Evolutionary conservation across 768 basidiomycete species (phyloP).

Genomic region (Xerocomellus chrysenteron): DNA sequence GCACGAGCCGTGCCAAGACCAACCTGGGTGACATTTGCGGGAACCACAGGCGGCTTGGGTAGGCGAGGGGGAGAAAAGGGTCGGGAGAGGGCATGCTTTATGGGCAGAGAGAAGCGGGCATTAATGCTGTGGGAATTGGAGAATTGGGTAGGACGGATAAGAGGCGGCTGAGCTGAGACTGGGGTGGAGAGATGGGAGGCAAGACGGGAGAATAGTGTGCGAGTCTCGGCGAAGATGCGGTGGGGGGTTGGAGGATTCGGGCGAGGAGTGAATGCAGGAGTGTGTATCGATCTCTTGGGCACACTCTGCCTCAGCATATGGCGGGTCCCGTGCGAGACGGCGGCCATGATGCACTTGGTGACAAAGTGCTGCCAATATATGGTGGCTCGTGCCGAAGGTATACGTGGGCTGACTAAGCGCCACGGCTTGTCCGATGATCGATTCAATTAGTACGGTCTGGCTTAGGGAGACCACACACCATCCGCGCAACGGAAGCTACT

Average conservation of each 20-base stretch:
- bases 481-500: too few relatives aligned
- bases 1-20: slow-evolving; percentile 76
- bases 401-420: slow-evolving; percentile 23
- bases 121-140: slow-evolving; percentile 42
- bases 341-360: slow-evolving; percentile 16
- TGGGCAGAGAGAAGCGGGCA: slow-evolving; percentile 55
- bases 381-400: slow-evolving; percentile 6
- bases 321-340: slow-evolving; percentile 26
- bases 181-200: slow-evolving; percentile 51
- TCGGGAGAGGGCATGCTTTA: slow-evolving; percentile 49
- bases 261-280: slow-evolving; percentile 36
- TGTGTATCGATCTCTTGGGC: slow-evolving; percentile 45
- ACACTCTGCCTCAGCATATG: slow-evolving; percentile 26
- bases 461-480: too few relatives aligned
- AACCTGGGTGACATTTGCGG: slow-evolving; percentile 57
- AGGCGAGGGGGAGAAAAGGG: slow-evolving; percentile 50
- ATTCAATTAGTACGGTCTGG: too few relatives aligned
- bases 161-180: slow-evolving; percentile 4
- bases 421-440: not conserved
- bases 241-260: slow-evolving; percentile 34
- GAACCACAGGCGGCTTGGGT: slow-evolving; percentile 53
- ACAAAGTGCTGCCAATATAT: too few relatives aligned
- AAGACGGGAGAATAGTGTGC: slow-evolving; percentile 53
- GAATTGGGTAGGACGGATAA: slow-evolving; percentile 13
- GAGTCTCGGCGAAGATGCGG: slow-evolving; percentile 52